Evolutionary conservation across 345 rosid species (phyloP), one percentile per base, ranked within the genome.

Genomic region (Syzygium aqueum): DNA sequence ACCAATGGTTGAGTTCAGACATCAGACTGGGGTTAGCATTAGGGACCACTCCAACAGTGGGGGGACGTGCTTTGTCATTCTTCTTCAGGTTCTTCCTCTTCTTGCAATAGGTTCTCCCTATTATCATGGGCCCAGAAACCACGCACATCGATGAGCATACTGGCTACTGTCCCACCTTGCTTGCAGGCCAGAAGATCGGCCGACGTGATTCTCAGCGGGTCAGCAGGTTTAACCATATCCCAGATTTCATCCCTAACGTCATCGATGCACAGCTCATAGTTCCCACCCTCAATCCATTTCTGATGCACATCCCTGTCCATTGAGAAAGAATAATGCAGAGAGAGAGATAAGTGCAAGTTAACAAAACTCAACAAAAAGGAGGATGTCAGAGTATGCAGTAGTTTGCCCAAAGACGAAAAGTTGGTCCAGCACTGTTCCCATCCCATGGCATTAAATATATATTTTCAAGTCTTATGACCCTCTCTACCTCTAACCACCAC

Each of bases 81-180:
- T 85, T 89, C 90, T 84, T 94, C 98, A 2, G 99, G 99, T 86
- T 98, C 99, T 90, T 96, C 99, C 87, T 97, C 99, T 91, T 98
- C 99, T 89, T 98, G 99, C 65, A 98, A 98, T 87, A 98, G 98
- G 89, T 98, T 98, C 90, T 98, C 99, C 89, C 99, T 92, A 86
- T 96, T 98, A 89, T 98, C 99, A 50, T 96, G 99, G n/a, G 99
- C 99, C 99, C 99, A 97, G 90, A 96, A 97, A 84, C 99, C 99
- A 8, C 99, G 98, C 80, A 97, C 99, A 49, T 97, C 99, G 2
- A 96, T 95, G 10, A 97, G 95, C 99, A 96, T 97, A 93, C 99
- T 95, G 85, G 99, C 99, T 2, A 98, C 97, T 0, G 99, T 98
- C 53, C 99, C 99, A 50, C 99, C 99, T 86, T 98, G 99, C 87